phyloP scores from a whole-genome alignment of 2,329 filamentous ascomycete genomes.

The Metarhizium rileyi region DNA sequence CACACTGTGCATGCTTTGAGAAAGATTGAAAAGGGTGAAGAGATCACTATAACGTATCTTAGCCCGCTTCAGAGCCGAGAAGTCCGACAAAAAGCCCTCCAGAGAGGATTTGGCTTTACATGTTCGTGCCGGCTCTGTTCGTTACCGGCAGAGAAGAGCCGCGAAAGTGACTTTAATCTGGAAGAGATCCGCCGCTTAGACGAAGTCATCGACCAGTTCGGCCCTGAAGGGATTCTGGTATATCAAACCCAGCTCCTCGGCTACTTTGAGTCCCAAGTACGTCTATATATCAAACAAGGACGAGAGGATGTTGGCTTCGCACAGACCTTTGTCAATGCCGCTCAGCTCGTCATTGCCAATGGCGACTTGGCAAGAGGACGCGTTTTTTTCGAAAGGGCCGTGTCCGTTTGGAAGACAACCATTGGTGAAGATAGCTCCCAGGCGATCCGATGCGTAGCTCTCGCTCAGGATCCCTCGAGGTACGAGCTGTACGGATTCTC shows the following conservation, averaged over 20 bases:
- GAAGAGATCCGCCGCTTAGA: not conserved
- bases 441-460: not conserved
- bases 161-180: not conserved
- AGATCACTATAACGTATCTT: not conserved
- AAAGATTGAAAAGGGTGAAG: not conserved
- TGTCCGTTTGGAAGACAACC: not conserved
- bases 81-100: not conserved
- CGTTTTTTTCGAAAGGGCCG: not conserved
- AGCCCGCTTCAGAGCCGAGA: not conserved
- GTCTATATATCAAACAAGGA: not conserved
- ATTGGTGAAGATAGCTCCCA: not conserved
- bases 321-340: not conserved
- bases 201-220: not conserved
- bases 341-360: not conserved
- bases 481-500: not conserved
- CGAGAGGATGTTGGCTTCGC: rapidly evolving
- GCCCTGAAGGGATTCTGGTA: not conserved
- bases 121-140: not conserved
- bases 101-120: not conserved
- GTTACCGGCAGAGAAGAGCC: not conserved
- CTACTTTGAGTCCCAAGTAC: not conserved
- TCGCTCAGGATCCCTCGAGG: not conserved
- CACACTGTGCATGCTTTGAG: not conserved
- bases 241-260: not conserved
- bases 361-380: not conserved